Percentiles rank a stretch among this genome's conserved stretches.
Conservation (phyloP, 805 yeast species). For the Metschnikowia vanudenii region DNA sequence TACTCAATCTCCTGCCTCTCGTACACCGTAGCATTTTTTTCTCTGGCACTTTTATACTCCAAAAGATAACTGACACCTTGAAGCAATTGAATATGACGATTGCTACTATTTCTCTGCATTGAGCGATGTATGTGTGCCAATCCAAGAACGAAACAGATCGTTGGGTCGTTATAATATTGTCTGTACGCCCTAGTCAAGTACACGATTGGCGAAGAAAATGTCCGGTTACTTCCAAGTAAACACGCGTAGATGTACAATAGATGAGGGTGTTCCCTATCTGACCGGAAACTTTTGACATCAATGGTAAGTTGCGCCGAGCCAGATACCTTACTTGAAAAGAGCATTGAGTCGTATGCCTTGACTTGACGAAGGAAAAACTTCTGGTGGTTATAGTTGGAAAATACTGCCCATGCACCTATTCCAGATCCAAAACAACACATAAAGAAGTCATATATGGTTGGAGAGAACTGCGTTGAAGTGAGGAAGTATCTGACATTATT, state of each 20-base stretch:
- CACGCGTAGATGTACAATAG: slow-evolving; percentile 77
- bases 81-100: slow-evolving; percentile 81
- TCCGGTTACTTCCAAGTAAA: slow-evolving; percentile 74
- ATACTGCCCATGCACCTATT: slow-evolving; percentile 52
- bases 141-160: slow-evolving; percentile 72
- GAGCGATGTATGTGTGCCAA: slow-evolving; percentile 85
- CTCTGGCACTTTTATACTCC: slow-evolving; percentile 63
- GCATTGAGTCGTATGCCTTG: slow-evolving; percentile 79
- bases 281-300: slow-evolving; percentile 39
- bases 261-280: slow-evolving; percentile 56
- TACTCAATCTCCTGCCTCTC: slow-evolving; percentile 77
- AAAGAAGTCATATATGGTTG: slow-evolving; percentile 64
- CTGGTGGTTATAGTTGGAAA: slow-evolving; percentile 80
- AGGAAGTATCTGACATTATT: slow-evolving; percentile 61
- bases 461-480: slow-evolving; percentile 72
- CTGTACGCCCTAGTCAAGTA: slow-evolving; percentile 72
- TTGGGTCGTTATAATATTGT: slow-evolving; percentile 70
- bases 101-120: slow-evolving; percentile 82
- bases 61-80: slow-evolving; percentile 80
- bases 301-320: slow-evolving; percentile 80
- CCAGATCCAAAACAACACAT: slow-evolving; percentile 67
- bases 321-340: slow-evolving; percentile 48
- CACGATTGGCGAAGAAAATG: slow-evolving; percentile 78
- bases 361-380: slow-evolving; percentile 86
- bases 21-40: slow-evolving; percentile 35